phyloP scores from a whole-genome alignment of 2,329 filamentous ascomycete species.

The Cladosporium sphaerospermum region DNA sequence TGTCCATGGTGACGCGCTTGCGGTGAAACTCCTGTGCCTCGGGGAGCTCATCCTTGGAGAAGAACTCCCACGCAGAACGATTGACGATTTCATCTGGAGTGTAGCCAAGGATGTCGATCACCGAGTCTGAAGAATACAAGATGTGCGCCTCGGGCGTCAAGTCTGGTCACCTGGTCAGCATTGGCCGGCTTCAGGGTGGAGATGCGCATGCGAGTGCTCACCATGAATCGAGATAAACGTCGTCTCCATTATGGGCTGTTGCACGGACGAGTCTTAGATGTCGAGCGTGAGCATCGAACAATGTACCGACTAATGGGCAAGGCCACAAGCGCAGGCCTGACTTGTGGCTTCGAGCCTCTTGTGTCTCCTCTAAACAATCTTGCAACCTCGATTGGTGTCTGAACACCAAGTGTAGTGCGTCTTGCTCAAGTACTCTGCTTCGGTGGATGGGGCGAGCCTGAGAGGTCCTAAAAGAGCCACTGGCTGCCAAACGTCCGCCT shows the following conservation, averaged over 20 bases:
- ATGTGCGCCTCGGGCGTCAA: conserved; percentile 69
- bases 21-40: conserved; percentile 67
- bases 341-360: not conserved
- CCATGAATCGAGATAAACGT: conserved; percentile 91
- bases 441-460: too few relatives aligned
- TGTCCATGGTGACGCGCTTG: conserved; percentile 70
- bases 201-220: conserved; percentile 36
- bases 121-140: conserved; percentile 76
- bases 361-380: too few relatives aligned
- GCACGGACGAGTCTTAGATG: not conserved
- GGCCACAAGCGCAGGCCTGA: not conserved
- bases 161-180: conserved; percentile 45
- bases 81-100: conserved; percentile 68
- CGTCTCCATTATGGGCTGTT: conserved; percentile 24
- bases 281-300: not conserved
- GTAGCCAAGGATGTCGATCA: conserved; percentile 77
- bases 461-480: too few relatives aligned
- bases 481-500: too few relatives aligned
- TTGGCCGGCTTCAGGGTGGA: not conserved
- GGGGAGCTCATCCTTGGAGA: conserved; percentile 73
- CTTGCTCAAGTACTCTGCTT: too few relatives aligned
- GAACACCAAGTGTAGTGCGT: too few relatives aligned
- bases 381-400: too few relatives aligned
- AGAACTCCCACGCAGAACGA: conserved; percentile 77
- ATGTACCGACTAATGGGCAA: not conserved